phyloP scores from a whole-genome alignment of 441 rosid species.

The Hura crepitans region DNA sequence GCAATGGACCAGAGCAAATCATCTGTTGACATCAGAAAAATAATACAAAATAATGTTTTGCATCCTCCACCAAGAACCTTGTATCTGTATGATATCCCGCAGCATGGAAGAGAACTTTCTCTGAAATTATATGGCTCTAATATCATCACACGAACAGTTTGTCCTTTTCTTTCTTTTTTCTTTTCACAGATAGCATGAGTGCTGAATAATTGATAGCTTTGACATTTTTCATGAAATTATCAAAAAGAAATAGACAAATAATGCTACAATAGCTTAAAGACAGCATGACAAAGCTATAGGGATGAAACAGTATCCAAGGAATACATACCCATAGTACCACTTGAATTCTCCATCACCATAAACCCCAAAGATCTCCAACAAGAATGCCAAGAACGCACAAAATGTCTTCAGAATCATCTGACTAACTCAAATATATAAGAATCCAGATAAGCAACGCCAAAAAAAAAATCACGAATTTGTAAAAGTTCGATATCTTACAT shows the following conservation, averaged over 20 bases:
- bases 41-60: not conserved
- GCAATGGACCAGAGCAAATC: conserved; percentile 22
- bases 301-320: not conserved
- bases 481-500: conserved; percentile 42
- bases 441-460: not conserved
- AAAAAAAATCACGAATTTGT: not conserved
- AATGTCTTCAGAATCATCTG: conserved; percentile 92
- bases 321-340: conserved; percentile 73
- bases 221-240: not conserved
- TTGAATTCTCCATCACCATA: conserved; percentile 85
- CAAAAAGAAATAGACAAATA: not conserved
- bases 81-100: not conserved
- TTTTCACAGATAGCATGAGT: not conserved
- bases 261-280: not conserved
- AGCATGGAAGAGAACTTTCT: too few species aligned
- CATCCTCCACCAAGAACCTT: not conserved
- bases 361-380: conserved; percentile 64
- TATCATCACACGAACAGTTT: too few species aligned
- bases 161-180: too few species aligned
- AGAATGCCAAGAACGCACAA: conserved; percentile 64
- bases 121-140: too few species aligned
- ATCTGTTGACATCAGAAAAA: not conserved
- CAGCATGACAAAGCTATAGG: not conserved
- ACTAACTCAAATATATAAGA: conserved; percentile 20
- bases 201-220: not conserved